Evolutionary conservation across 768 basidiomycete species (phyloP).

Genomic region (Hygrocybe coccinea): DNA sequence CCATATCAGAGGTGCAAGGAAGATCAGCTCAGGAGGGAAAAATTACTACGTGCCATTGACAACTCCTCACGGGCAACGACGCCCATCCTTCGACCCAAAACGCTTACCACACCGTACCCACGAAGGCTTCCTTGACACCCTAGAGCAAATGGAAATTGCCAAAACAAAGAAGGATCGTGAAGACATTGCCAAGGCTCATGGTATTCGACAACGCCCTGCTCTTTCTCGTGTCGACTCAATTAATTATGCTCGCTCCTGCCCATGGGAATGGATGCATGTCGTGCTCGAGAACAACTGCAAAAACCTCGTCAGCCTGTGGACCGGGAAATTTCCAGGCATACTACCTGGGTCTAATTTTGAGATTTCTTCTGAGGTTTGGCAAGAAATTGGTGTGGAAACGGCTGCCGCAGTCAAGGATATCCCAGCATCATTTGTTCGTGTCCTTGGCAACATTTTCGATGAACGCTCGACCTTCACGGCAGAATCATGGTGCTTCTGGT

Average conservation of each 20-base stretch:
- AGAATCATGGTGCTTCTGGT: constrained; percentile 38
- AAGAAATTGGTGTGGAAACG: constrained; percentile 33
- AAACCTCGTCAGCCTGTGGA: constrained; percentile 38
- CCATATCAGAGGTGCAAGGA: constrained; percentile 23
- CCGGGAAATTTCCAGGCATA: constrained; percentile 37
- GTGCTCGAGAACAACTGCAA: constrained; percentile 39
- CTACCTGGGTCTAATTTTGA: constrained; percentile 33
- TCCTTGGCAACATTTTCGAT: constrained; percentile 22
- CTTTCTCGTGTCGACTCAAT: constrained; percentile 32
- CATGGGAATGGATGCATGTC: constrained; percentile 45
- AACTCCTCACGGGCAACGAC: constrained; percentile 6
- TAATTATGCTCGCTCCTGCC: constrained; percentile 29
- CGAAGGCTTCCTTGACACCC: constrained; percentile 18
- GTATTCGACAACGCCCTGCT: constrained; percentile 28
- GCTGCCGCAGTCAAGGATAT: constrained; percentile 23
- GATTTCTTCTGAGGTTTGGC: constrained; percentile 26
- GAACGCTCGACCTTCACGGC: constrained; percentile 30
- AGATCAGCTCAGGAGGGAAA: constrained; percentile 4
- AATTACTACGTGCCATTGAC: constrained; percentile 23
- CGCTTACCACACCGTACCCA: constrained; percentile 18
- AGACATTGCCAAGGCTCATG: constrained; percentile 19
- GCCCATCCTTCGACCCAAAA: constrained; percentile 8
- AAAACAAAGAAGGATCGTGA: constrained; percentile 6
- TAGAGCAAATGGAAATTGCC: constrained; percentile 4
- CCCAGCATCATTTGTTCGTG: constrained; percentile 29